Evolutionary conservation across 2,329 filamentous ascomycete genomes (phyloP).

Genomic region (Tolypocladium paradoxum): DNA sequence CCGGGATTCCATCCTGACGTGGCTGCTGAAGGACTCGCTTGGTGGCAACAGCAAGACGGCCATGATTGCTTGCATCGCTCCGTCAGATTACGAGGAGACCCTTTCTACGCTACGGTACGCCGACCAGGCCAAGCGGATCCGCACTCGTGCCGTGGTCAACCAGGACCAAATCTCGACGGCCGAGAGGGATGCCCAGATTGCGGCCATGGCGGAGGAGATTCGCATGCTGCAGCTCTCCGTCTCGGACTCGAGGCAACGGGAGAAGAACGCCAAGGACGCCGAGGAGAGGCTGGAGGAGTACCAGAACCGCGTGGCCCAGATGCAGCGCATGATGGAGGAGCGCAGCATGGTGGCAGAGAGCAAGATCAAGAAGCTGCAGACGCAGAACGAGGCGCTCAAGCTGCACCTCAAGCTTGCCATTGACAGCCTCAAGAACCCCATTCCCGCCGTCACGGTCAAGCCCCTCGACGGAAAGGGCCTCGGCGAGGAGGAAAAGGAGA

Average conservation of each 20-base stretch:
- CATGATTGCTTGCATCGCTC: slow-evolving; percentile 97
- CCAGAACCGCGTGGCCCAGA: slow-evolving; percentile 75
- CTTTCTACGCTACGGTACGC: slow-evolving; percentile 93
- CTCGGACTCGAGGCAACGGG: slow-evolving; percentile 52
- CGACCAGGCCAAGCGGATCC: slow-evolving; percentile 94
- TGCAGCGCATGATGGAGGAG: slow-evolving; percentile 97
- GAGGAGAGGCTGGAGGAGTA: slow-evolving; percentile 89
- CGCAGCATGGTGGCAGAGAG: slow-evolving; percentile 79
- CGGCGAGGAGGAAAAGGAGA: slow-evolving; percentile 23
- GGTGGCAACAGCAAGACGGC: slow-evolving; percentile 97
- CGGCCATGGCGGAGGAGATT: slow-evolving; percentile 92
- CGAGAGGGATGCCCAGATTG: slow-evolving; percentile 87
- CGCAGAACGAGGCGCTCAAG: slow-evolving; percentile 80
- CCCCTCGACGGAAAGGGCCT: slow-evolving; percentile 10
- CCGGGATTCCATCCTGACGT: slow-evolving; percentile 71
- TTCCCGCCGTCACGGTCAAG: slow-evolving; percentile 46
- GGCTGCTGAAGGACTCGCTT: slow-evolving; percentile 90
- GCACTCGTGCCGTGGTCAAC: slow-evolving; percentile 88
- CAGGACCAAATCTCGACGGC: slow-evolving; percentile 88
- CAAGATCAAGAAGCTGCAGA: slow-evolving; percentile 83
- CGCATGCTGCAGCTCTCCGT: slow-evolving; percentile 70
- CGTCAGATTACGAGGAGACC: slow-evolving; percentile 93
- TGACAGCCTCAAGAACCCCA: slow-evolving; percentile 81
- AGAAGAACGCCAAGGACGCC: slow-evolving; percentile 67
- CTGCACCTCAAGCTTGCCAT: slow-evolving; percentile 82